Percentiles rank a stretch among this genome's conserved stretches.
phyloP scores from a whole-genome alignment of 495 filamentous ascomycete species.

The Coniosporium apollinis region DNA sequence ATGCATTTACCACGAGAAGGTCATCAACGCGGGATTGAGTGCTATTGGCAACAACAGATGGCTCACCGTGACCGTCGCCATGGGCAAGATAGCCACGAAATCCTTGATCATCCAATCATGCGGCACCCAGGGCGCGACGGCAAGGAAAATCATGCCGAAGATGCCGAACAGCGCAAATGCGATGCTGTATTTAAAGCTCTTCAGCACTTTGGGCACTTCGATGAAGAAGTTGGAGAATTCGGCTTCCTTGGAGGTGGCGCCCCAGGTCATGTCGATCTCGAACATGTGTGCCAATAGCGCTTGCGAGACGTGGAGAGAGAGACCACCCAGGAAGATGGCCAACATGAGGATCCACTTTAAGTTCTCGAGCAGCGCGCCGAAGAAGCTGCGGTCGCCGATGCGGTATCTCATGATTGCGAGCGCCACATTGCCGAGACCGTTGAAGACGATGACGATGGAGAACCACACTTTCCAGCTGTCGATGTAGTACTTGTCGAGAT shows the following conservation, averaged over 20 bases:
- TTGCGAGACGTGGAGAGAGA: conserved; percentile 29
- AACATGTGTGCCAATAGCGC: conserved; percentile 35
- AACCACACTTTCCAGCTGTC: conserved; percentile 27
- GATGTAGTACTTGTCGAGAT: conserved; percentile 32
- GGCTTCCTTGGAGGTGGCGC: conserved; percentile 34
- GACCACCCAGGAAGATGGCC: conserved; percentile 32
- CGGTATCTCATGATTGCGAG: conserved; percentile 33
- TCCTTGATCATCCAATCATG: conserved; percentile 52
- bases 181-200: conserved; percentile 64
- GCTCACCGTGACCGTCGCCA: conserved; percentile 52
- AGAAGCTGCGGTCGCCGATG: conserved; percentile 22
- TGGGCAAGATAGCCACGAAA: conserved; percentile 67
- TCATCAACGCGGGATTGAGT: conserved; percentile 66
- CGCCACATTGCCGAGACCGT: conserved; percentile 30
- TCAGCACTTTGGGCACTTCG: conserved; percentile 59
- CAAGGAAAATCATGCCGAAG: conserved; percentile 48
- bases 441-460: conserved; percentile 31
- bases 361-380: conserved; percentile 19
- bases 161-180: conserved; percentile 44
- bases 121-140: conserved; percentile 45
- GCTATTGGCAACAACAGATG: conserved; percentile 58
- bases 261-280: conserved; percentile 32
- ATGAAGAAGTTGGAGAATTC: conserved; percentile 67
- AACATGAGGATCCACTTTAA: conserved; percentile 29
- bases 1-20: conserved; percentile 68